phyloP scores from a whole-genome alignment of 805 yeast genomes.

The Clavispora phyllophila region DNA sequence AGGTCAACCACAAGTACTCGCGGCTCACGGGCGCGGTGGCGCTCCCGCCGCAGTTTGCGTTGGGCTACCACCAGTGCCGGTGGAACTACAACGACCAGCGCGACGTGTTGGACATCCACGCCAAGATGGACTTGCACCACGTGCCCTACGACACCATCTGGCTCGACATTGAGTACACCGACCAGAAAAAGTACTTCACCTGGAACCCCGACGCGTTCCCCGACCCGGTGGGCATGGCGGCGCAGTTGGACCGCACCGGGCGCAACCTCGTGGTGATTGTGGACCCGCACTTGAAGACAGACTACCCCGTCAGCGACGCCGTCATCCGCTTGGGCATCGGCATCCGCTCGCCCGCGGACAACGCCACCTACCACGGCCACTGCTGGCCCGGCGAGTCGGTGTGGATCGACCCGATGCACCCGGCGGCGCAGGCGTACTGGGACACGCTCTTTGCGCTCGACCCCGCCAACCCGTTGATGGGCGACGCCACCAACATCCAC shows the following conservation, averaged over 20 bases:
- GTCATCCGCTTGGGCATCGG: constrained; percentile 41
- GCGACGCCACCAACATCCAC: constrained; percentile 60
- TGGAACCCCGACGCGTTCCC: constrained; percentile 79
- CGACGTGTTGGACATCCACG: constrained; percentile 72
- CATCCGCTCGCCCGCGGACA: constrained; percentile 43
- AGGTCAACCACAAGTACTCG: constrained; percentile 59
- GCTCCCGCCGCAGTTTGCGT: constrained; percentile 71
- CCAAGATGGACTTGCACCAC: constrained; percentile 62
- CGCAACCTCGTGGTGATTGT: constrained; percentile 79
- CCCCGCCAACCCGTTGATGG: constrained; percentile 27
- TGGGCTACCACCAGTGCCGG: constrained; percentile 94
- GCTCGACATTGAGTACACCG: constrained; percentile 93
- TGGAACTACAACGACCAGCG: constrained; percentile 93
- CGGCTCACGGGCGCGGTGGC: constrained; percentile 64
- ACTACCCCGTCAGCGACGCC: constrained; percentile 58
- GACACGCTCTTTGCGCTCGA: constrained; percentile 45
- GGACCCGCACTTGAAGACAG: constrained; percentile 85
- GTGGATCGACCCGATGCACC: constrained; percentile 86
- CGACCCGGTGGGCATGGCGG: constrained; percentile 64
- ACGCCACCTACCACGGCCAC: constrained; percentile 65
- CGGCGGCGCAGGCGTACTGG: constrained; percentile 61
- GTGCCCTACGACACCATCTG: constrained; percentile 91
- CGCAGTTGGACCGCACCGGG: constrained; percentile 61
- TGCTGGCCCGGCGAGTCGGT: constrained; percentile 98
- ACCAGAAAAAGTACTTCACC: constrained; percentile 80